These are phyloP conservation scores for Penicillium chermesinum DNA, from an alignment of 495 filamentous ascomycete genomes.

Conservation along the genomic window DNA sequence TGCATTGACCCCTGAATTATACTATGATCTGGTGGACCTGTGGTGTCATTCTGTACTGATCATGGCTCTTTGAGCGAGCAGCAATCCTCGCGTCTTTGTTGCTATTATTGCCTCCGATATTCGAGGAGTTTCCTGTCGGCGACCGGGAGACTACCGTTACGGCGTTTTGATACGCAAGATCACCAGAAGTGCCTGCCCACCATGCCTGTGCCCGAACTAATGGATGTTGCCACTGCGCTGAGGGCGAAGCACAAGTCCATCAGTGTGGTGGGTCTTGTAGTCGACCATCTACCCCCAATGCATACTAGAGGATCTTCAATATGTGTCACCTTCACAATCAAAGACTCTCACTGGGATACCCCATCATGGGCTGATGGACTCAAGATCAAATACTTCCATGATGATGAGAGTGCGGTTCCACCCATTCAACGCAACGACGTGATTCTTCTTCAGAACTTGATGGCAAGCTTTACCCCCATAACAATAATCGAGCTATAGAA, in stretches of 20 bases:
- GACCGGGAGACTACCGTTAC: no score
- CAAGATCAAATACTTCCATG: conserved; percentile 48
- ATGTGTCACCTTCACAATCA: conserved; percentile 47
- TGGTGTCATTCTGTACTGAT: no score
- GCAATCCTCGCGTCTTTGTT: background rate
- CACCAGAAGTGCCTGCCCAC: background rate
- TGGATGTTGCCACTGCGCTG: conserved; percentile 34
- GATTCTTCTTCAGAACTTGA: conserved; percentile 39
- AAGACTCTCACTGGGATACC: conserved; percentile 34
- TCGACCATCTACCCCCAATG: conserved; percentile 34
- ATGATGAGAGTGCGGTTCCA: conserved; percentile 34
- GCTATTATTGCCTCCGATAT: background rate
- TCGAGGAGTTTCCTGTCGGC: no score
- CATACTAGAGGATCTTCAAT: conserved; percentile 28
- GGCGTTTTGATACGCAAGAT: no score
- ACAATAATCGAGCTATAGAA: background rate
- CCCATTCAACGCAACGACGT: conserved; percentile 40
- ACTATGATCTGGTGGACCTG: no score
- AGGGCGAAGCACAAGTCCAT: conserved; percentile 18
- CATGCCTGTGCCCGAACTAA: conserved; percentile 23
- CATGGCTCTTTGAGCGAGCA: background rate
- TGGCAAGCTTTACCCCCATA: conserved; percentile 24
- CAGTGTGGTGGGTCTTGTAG: conserved; percentile 46
- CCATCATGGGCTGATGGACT: conserved; percentile 35
- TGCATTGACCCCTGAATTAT: no score